phyloP scores from a whole-genome alignment of 345 rosid species.

The Bruguiera sexangula region DNA sequence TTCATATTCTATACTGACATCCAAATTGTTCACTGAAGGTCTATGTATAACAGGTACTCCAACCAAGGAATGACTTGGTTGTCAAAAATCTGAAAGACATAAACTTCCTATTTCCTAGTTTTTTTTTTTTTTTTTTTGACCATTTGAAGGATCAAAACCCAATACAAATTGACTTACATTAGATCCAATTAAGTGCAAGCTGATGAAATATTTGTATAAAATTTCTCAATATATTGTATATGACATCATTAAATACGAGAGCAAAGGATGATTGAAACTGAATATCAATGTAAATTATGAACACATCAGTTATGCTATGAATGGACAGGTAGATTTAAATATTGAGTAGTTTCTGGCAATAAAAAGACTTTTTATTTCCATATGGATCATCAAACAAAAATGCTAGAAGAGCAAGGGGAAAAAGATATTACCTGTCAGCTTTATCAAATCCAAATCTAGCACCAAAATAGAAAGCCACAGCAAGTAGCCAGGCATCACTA shows the following conservation, averaged over 20 bases:
- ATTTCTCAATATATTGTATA: not conserved
- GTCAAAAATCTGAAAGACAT: not conserved
- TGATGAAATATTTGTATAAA: not conserved
- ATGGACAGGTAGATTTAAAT: not conserved
- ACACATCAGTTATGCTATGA: not conserved
- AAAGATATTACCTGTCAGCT: slow-evolving; percentile 15
- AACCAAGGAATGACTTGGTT: not conserved
- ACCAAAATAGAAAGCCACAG: slow-evolving; percentile 31
- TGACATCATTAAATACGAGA: not conserved
- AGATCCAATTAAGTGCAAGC: too few relatives aligned
- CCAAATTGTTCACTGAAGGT: not conserved
- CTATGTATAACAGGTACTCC: not conserved
- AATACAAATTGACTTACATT: too few relatives aligned
- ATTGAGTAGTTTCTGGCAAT: not conserved
- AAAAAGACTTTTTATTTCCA: not conserved
- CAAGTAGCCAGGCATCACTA: slow-evolving; percentile 33
- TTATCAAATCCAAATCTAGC: slow-evolving; percentile 34
- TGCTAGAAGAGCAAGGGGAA: not conserved
- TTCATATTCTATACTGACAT: not conserved
- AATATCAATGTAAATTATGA: not conserved
- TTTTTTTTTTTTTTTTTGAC: not conserved
- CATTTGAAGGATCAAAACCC: too few relatives aligned
- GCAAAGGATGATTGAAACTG: not conserved
- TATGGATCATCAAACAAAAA: not conserved
- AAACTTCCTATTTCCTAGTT: not conserved